Conservation (phyloP, 2,329 filamentous ascomycete genomes). For the Cytospora mali region DNA sequence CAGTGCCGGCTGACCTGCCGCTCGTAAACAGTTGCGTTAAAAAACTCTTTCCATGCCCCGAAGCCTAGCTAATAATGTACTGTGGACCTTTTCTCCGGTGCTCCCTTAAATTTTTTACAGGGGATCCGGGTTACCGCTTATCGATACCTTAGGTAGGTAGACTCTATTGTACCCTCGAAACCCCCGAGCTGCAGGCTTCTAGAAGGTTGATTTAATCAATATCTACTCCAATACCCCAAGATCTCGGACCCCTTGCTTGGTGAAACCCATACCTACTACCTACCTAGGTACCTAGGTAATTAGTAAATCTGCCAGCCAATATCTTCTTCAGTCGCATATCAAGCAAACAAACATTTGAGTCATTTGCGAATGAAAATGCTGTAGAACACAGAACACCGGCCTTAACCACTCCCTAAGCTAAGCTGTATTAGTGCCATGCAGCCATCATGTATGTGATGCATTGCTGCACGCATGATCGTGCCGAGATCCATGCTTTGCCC, state of each 20-base stretch:
- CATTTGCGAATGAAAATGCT: background rate
- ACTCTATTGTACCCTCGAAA: background rate
- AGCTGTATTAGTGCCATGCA: background rate
- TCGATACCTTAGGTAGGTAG: background rate
- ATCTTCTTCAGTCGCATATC: background rate
- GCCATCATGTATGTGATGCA: background rate
- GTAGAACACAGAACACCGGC: background rate
- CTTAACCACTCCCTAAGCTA: background rate
- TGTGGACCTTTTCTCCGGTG: background rate
- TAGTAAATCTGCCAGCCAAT: background rate
- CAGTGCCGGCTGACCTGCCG: background rate
- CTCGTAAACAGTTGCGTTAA: background rate
- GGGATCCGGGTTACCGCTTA: background rate
- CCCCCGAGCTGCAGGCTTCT: background rate
- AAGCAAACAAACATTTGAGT: background rate
- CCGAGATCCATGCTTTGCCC: background rate
- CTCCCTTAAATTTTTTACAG: background rate
- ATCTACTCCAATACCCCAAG: background rate
- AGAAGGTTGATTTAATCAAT: background rate
- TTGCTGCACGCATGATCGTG: background rate
- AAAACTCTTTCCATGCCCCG: constrained; percentile 1
- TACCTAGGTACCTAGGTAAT: no score
- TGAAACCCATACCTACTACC: background rate
- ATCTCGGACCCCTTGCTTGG: background rate
- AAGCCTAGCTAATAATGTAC: background rate